Base-by-base conservation (phyloP, 2,329 filamentous ascomycete genomes). In the Parastagonospora nodorum region DNA sequence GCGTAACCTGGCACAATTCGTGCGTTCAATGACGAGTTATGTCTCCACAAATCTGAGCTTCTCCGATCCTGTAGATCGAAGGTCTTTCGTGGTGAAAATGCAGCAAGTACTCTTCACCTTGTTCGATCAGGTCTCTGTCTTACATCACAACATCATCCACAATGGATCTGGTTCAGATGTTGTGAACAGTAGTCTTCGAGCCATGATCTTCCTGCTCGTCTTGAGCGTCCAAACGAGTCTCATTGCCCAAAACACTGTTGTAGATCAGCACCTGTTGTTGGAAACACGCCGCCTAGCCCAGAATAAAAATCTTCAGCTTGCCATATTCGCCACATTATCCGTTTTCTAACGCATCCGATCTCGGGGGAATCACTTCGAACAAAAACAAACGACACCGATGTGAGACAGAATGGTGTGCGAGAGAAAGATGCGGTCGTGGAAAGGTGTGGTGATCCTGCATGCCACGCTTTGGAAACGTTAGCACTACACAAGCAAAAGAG, bases 21-120 rank as follows among this genome's bases (percentile, higher is more conserved):
- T 78, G n/a, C 74, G 79, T 45, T 77, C 77, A 10, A 49, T 83
- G 16, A 69, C 82, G 28, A 69, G 68, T 19, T 86, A 84, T 55
- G 60, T 80, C 36, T 78, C 78, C 8, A 71, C 75, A 4, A 72
- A 72, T 36, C 60, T 86, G 2, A 74, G 74, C 36, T 85, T 85
- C 55, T 71, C 77, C 28, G 83, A 86, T 60, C 72, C 79, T 1
- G 71, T 84, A 14, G 83, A 85, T 61, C 77, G 83, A 14, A 67
- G 60, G 24, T 66, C 71, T 4, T 84, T 80, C 56, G 68, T 79
- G 4, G 59, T 67, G 14, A 76, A 74, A 48, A 64, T 80, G 39
- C 68, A 68, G 12, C 68, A 70, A n/a, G 52, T 81, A 64, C 69
- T 4, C 36, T 77, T 5, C 15, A 30, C 40, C 8, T 30, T 43